These are phyloP conservation scores for Trichoderma koningii DNA, from an alignment of 2,329 filamentous ascomycete species.

Conservation along the genomic window DNA sequence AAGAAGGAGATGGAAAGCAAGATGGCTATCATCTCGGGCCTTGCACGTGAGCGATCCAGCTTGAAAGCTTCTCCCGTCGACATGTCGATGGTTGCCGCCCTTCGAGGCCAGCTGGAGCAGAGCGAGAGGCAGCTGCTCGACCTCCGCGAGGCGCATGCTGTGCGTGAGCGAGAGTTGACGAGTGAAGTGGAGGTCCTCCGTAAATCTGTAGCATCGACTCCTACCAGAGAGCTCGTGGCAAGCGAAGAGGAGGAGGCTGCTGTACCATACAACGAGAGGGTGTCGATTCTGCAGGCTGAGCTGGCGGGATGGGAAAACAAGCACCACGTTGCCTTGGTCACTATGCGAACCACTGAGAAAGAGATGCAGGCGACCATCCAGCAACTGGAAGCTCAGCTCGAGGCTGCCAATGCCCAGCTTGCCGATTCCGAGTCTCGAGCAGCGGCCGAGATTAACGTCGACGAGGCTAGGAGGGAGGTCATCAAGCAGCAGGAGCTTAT, in stretches of 20 bases:
- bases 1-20: slow-evolving; percentile 98
- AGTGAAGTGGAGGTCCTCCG: slow-evolving; percentile 71
- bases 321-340: slow-evolving; percentile 69
- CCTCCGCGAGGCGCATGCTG: slow-evolving; percentile 71
- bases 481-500: slow-evolving; percentile 62
- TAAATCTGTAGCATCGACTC: slow-evolving; percentile 47
- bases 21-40: slow-evolving; percentile 90
- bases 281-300: slow-evolving; percentile 69
- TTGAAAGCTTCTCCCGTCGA: slow-evolving; percentile 83
- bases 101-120: slow-evolving; percentile 85
- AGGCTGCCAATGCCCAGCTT: slow-evolving; percentile 56
- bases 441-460: slow-evolving; percentile 36
- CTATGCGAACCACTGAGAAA: slow-evolving; percentile 71
- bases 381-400: slow-evolving; percentile 66
- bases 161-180: slow-evolving; percentile 73
- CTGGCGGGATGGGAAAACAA: slow-evolving; percentile 74
- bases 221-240: slow-evolving; percentile 34
- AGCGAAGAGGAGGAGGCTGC: slow-evolving; percentile 38
- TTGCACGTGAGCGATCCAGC: slow-evolving; percentile 90
- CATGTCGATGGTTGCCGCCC: slow-evolving; percentile 82
- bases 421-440: slow-evolving; percentile 47
- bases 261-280: slow-evolving; percentile 55
- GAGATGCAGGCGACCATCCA: slow-evolving; percentile 71
- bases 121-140: slow-evolving; percentile 78
- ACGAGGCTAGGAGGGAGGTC: slow-evolving; percentile 41